These are phyloP conservation scores for Zasmidium cellare DNA, from an alignment of 2,329 filamentous ascomycete genomes.

Conservation along the genomic window DNA sequence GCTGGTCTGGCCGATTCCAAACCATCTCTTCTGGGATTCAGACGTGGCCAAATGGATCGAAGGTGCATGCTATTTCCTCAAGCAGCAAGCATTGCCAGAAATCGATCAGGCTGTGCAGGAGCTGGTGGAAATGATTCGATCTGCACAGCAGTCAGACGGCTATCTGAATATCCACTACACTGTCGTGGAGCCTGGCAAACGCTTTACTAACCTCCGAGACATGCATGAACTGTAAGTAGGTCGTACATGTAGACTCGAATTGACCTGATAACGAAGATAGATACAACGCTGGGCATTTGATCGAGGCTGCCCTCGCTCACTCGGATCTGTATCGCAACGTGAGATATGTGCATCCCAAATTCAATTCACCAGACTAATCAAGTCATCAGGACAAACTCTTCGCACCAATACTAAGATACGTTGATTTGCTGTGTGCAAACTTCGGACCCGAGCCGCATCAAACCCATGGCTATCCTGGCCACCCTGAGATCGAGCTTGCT, in stretches of 20 bases:
- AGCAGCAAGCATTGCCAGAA: constrained; percentile 43
- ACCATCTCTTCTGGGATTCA: constrained; percentile 62
- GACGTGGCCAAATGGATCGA: constrained; percentile 64
- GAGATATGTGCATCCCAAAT: not conserved
- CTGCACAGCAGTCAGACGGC: constrained; percentile 60
- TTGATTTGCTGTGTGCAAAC: constrained; percentile 51
- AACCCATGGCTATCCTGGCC: constrained; percentile 61
- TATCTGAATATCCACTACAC: constrained; percentile 66
- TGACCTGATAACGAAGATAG: constrained; percentile 30
- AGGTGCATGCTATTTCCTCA: constrained; percentile 59
- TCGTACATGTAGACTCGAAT: not conserved
- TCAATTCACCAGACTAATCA: not conserved
- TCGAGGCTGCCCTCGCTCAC: constrained; percentile 62
- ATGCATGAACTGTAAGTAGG: constrained; percentile 59
- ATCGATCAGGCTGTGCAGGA: constrained; percentile 55
- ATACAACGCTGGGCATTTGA: constrained; percentile 63
- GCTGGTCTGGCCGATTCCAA: constrained; percentile 57
- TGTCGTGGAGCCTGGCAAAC: constrained; percentile 55
- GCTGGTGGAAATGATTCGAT: constrained; percentile 58
- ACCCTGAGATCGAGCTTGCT: constrained; percentile 57
- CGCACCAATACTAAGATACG: constrained; percentile 55
- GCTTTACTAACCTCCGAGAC: constrained; percentile 61
- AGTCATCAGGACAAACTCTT: constrained; percentile 45
- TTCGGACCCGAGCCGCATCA: constrained; percentile 55
- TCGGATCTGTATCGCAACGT: constrained; percentile 52